phyloP scores from a whole-genome alignment of 2,329 filamentous ascomycete species.

The Hymenoscyphus occultus region DNA sequence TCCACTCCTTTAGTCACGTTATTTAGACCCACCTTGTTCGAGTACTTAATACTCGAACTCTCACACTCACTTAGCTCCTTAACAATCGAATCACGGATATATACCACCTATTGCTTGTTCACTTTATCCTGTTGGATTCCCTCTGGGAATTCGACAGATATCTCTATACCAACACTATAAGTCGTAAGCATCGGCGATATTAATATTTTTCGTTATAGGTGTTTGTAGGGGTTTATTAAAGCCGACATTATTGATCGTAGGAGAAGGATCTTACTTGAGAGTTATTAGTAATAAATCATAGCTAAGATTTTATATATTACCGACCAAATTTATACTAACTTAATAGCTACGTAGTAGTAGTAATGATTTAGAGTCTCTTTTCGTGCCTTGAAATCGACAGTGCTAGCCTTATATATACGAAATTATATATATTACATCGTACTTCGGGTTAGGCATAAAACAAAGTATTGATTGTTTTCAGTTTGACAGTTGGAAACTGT shows the following conservation, averaged over 20 bases:
- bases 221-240: neutral
- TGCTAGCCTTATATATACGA: neutral
- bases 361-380: neutral
- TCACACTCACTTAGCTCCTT: too few relatives aligned
- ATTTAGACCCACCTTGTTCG: too few relatives aligned
- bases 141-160: too few relatives aligned
- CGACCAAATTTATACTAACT: constrained; percentile 3
- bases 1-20: too few relatives aligned
- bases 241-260: neutral
- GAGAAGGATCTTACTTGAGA: neutral
- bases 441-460: too few relatives aligned
- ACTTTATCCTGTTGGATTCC: too few relatives aligned
- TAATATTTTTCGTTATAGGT: constrained; percentile 2
- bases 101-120: too few relatives aligned
- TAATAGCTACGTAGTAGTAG: neutral
- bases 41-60: too few relatives aligned
- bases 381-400: neutral
- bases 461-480: too few relatives aligned
- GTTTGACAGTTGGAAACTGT: too few relatives aligned
- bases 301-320: neutral
- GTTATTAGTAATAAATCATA: neutral
- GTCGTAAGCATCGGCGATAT: constrained; percentile 4
- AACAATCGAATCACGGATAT: too few relatives aligned
- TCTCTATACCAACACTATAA: too few relatives aligned
- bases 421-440: neutral